Percentiles rank a stretch among this genome's conserved stretches.
These are phyloP conservation scores for Neospora caninum DNA, from an alignment of 169 alveolate genomes.

Conservation along the genomic window DNA sequence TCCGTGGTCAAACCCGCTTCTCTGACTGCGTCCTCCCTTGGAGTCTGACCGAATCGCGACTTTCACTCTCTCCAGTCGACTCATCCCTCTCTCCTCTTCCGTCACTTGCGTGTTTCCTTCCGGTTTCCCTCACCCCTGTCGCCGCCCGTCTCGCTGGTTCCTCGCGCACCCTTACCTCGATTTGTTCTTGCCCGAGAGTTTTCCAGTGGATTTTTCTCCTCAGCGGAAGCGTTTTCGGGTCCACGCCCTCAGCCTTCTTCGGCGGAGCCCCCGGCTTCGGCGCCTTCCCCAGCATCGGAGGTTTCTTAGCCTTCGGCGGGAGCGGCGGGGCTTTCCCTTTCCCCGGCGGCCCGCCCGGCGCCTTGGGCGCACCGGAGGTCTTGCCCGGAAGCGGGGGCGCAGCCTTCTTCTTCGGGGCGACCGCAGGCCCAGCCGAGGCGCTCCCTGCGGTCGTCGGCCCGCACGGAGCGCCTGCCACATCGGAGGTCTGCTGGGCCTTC, in stretches of 20 bases:
- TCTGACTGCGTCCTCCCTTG: no score
- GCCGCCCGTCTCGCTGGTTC: neutral
- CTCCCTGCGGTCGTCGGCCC: no score
- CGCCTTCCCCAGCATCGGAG: neutral
- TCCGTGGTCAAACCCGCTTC: no score
- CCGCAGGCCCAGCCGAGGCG: no score
- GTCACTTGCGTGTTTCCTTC: no score
- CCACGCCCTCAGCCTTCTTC: neutral
- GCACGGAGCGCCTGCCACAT: no score
- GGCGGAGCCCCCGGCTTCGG: neutral
- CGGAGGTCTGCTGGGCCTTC: no score
- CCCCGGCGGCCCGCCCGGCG: neutral
- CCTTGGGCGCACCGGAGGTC: neutral
- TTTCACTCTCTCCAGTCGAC: no score
- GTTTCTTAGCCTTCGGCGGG: slow-evolving; percentile 40
- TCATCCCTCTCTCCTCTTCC: neutral
- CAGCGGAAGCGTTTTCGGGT: slow-evolving; percentile 64
- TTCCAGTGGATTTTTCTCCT: slow-evolving; percentile 76
- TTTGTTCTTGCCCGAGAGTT: slow-evolving; percentile 65
- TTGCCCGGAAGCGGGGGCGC: slow-evolving; percentile 18
- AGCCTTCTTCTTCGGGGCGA: neutral
- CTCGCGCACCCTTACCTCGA: neutral
- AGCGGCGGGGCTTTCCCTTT: slow-evolving; percentile 18
- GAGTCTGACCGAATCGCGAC: no score
- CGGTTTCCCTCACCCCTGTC: neutral